A percentile compares a stretch with the other conserved stretches of the same genome.
Conservation (phyloP, 2,329 filamentous ascomycete species). For the Lanzia echinophila region DNA sequence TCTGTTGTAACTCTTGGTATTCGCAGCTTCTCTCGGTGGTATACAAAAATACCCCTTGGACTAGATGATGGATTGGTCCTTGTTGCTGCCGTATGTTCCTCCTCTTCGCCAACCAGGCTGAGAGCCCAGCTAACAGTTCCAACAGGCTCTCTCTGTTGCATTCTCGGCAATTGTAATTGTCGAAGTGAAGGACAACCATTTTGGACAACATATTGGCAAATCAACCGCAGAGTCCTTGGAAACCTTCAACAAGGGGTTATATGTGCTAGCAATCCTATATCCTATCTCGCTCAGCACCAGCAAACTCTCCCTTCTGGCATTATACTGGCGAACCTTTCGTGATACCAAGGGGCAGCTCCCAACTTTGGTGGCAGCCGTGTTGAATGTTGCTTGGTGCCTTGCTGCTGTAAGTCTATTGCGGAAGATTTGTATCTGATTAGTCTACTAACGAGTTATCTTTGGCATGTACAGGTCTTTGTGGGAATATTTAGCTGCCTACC, state of each 20-base stretch:
- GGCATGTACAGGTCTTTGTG: not conserved
- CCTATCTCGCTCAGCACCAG: not conserved
- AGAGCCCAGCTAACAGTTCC: not conserved
- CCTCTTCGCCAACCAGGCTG: too few relatives aligned
- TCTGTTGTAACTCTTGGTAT: not conserved
- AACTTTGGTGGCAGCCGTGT: not conserved
- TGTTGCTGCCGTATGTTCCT: not conserved
- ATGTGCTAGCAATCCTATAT: not conserved
- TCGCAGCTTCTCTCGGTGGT: not conserved
- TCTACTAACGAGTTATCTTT: too few relatives aligned
- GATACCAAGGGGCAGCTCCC: not conserved
- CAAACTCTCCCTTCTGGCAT: not conserved
- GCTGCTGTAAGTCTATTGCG: not conserved
- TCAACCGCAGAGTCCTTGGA: not conserved
- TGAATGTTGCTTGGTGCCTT: not conserved
- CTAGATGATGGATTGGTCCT: not conserved
- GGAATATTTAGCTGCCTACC: not conserved
- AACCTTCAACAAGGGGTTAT: not conserved
- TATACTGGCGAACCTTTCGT: not conserved
- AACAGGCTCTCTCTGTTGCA: not conserved
- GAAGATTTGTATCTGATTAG: not conserved
- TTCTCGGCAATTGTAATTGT: not conserved
- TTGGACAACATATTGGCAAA: not conserved
- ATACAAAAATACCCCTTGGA: not conserved
- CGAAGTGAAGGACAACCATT: not conserved